These are phyloP conservation scores for Gossypium rotundifolium DNA, from an alignment of 345 rosid genomes.

Conservation along the genomic window DNA sequence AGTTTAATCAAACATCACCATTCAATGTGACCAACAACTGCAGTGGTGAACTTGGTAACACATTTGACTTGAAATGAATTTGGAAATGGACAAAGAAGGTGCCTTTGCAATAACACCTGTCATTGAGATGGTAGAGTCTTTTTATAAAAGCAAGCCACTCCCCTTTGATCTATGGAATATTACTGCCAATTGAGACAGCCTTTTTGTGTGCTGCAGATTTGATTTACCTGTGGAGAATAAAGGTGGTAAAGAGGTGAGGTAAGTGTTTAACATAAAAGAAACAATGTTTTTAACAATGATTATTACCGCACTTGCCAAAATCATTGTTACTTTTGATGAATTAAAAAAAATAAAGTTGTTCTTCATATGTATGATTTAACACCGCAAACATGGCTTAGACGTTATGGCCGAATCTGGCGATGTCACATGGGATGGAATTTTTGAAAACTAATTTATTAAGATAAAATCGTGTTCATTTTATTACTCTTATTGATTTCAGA, in stretches of 20 bases:
- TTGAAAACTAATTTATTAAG: no score
- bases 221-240: constrained; percentile 6
- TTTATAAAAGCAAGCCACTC: not conserved
- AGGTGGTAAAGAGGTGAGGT: constrained; percentile 17
- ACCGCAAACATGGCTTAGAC: no score
- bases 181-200: not conserved
- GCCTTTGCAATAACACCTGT: constrained; percentile 1
- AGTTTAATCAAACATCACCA: not conserved
- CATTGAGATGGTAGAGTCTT: constrained; percentile 2
- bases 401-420: no score
- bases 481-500: no score
- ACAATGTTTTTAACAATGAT: no score
- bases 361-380: no score
- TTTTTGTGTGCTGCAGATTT: not conserved
- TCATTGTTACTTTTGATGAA: not conserved
- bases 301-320: not conserved
- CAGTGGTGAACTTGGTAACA: not conserved
- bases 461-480: no score
- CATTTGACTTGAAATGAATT: not conserved
- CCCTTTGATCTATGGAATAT: constrained; percentile 11
- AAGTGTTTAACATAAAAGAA: not conserved
- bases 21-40: constrained; percentile 6
- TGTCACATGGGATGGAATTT: no score
- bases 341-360: no score
- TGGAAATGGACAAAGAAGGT: not conserved